Base-by-base conservation (phyloP, 495 filamentous ascomycete genomes). In the Hypoxylon perforatum region DNA sequence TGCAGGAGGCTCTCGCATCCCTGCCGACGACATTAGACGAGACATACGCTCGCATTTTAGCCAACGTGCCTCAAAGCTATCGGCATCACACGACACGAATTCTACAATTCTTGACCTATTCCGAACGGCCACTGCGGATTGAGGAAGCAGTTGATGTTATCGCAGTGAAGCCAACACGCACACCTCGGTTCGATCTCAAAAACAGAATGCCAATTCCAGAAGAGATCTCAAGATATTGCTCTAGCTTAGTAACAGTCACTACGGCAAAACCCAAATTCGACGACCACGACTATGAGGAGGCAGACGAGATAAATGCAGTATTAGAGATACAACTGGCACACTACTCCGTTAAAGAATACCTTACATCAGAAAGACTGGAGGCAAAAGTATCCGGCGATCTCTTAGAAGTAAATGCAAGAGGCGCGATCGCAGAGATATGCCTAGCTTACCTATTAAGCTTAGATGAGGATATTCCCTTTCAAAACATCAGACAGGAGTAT, bases 281-380 rank as follows among this genome's bases (percentile, higher is more conserved):
- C n/a, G n/a, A n/a, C n/a, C n/a, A n/a, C n/a, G n/a, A n/a, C n/a
- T n/a, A n/a, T n/a, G n/a, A n/a, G n/a, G n/a, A n/a, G n/a, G n/a
- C n/a, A n/a, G n/a, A n/a, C n/a, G n/a, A n/a, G n/a, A n/a, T n/a
- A 35, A 35, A 35, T 35, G 30, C 45, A 15, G 44, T 49, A 28
- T 46, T 19, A 12, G 51, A 58, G 44, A 14, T 80, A 28, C 52
- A 50, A 47, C 58, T 82, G 12, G 78, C 76, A 12, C 80, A 82
- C 60, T 76, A 69, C 48, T 78, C 78, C 23, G 77, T 81, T 30
- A 74, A 79, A 46, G 75, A 80, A 57, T 81, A 77, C 62, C 61
- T 82, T 6, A 63, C 61, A 14, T 77, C 75, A n/a, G 46, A 61
- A 9, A 42, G 23, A 18, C 49, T 51, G 38, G 18, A 38, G 0